Conservation (phyloP, 768 basidiomycete species). For the Xanthoconium purpureum region DNA sequence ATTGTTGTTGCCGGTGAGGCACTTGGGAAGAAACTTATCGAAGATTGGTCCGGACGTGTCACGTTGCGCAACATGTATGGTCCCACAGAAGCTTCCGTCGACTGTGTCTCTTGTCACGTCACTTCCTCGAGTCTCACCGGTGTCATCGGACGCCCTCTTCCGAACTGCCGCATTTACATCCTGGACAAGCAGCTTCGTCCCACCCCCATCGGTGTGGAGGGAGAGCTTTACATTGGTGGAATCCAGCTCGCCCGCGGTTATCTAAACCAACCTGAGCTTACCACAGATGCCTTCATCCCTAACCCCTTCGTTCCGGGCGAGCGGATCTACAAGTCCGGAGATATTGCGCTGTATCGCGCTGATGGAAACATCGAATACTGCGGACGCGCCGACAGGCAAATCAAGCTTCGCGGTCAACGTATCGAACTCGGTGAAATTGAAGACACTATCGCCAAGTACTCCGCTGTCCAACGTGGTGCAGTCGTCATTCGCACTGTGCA, state of each 20-base stretch:
- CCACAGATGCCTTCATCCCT: conserved; percentile 24
- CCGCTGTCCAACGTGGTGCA: conserved; percentile 18
- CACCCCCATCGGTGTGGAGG: conserved; percentile 29
- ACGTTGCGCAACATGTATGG: conserved; percentile 34
- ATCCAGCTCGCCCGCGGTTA: conserved; percentile 22
- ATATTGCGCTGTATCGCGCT: conserved; percentile 26
- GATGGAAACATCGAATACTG: conserved; percentile 33
- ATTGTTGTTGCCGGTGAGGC: conserved; percentile 27
- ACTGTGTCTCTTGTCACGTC: conserved; percentile 28
- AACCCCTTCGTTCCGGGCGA: conserved; percentile 31
- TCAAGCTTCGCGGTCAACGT: conserved; percentile 34
- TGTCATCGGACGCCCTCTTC: conserved; percentile 32
- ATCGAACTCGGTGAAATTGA: conserved; percentile 36
- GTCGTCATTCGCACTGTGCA: conserved; percentile 29
- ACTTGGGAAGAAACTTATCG: conserved; percentile 21
- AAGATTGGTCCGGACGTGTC: conserved; percentile 26
- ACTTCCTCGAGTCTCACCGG: conserved; percentile 17
- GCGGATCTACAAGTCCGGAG: conserved; percentile 32
- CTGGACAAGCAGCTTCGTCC: conserved; percentile 27
- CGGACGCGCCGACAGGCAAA: conserved; percentile 33
- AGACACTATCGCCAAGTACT: conserved; percentile 27
- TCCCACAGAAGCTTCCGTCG: conserved; percentile 33
- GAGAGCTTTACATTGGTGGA: conserved; percentile 23
- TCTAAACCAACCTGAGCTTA: conserved; percentile 28
- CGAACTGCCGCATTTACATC: conserved; percentile 29